Evolutionary conservation across 2,329 filamentous ascomycete species (phyloP), one percentile per base, ranked within the genome.

Genomic region (Talaromyces atroroseus): DNA sequence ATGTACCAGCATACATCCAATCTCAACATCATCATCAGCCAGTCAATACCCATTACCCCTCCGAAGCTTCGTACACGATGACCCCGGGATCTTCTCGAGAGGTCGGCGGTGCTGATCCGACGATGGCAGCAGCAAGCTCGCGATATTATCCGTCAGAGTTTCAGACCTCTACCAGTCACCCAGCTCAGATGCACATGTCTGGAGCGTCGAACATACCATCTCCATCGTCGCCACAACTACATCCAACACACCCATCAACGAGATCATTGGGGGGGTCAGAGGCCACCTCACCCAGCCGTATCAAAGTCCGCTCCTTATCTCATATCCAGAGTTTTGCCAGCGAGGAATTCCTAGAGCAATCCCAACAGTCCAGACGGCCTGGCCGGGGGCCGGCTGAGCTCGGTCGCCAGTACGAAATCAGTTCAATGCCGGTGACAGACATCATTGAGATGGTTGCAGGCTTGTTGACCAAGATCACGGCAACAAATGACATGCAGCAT

Each of bases 391-490:
- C 75, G 64, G 75, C 72, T 32, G 76, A 79, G 53, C 67, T 75
- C 21, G 76, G 77, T 2, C 80, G 81, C 55, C 82, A 86, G 69
- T 99, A 96, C 71, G 94, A 97, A 73, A 96, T 99, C 65, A 96
- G 92, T 74, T 89, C 85, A 53, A 97, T 99, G 92, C 94, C 94
- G 52, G 95, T 97, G 55, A 85, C 88, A 62, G 92, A 99, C 68
- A 90, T 99, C 64, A 99, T 99, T 69, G 92, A 97, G 73, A 97
- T 99, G 94, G 94, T 99, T 3, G 94, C 94, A 4, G 94, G 92
- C 6, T 81, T 99, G 23, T 79, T 99, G 60, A 96, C 92, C 56
- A 97, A 97, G 73, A 99, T 99, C 65, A 97, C 94, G 5, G 90
- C 90, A 3, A 96, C 92, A 57, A 99, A 99, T 69, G 94, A 99